Evolutionary conservation across 164 flowering plant species (phyloP), one percentile per base, ranked within the genome.

Genomic region (Kalanchoe fedtschenkoi): DNA sequence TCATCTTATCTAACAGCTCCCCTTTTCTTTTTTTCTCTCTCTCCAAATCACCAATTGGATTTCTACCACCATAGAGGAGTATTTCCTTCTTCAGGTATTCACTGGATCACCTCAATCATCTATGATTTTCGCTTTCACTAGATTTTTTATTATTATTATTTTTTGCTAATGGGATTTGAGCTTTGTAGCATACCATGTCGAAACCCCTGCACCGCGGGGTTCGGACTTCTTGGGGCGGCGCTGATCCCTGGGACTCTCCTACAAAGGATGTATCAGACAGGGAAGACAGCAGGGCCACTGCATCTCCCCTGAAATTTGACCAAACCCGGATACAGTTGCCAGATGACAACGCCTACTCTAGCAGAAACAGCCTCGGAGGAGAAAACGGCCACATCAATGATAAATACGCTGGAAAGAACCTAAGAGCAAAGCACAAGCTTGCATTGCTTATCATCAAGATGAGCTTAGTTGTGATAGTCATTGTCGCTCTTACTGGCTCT

Each of bases 401-500:
- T 22, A 51, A 26, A 51, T 51, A 24, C 26, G 56, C 32, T 26
- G 39, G 71, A 16, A 83, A 74, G 4, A 66, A 42, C 69, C 41
- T 78, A 3, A 85, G 89, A 75, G 82, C 68, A 63, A 76, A 87
- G 66, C 86, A 80, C 24, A 80, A 74, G 63, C 67, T 78, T 16
- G 64, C 69, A 24, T 22, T 84, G 76, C 58, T 72, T 1, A 59
- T 91, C 34, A 69, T 95, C 64, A 88, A 73, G 66, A 65, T 76
- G 30, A 76, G 93, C 77, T 77, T 95, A 67, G 75, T 83, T 55
- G 33, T 82, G 42, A 76, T 89, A 54, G 78, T 85, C 24, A 55
- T 89, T 70, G 76, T 84, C 68, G 95, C 99, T 55, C 72, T 95
- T 65, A 75, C 77, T 63, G 89, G 91, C 32, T 91, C 97, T 9